Base-by-base conservation (phyloP, 495 filamentous ascomycete genomes). In the Penicillium roqueforti region DNA sequence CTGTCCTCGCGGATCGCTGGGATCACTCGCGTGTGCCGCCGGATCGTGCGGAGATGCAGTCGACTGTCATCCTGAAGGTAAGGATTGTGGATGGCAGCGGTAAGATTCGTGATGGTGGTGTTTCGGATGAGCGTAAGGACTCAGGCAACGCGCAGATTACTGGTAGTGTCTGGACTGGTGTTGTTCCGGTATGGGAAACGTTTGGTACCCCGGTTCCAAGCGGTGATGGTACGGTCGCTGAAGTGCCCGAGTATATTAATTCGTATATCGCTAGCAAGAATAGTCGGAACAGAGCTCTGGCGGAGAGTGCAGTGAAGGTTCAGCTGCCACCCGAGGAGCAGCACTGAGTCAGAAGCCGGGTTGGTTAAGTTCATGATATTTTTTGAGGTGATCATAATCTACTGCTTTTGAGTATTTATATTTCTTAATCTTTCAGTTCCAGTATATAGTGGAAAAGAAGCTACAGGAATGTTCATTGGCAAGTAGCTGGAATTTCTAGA, bases 21-120 rank as follows among this genome's bases (percentile, higher is more conserved):
- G 69, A 72, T 6, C 71, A 87, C 63, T 79, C 87, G 10, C 81
- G 91, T 3, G 70, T 82, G 8, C 91, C 91, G 13, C 89, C 90
- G 1, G 86, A 82, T 51, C 71, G 73, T 36, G 80, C 84, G 3
- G 92, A 97, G 76, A 80, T 96, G 80, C 81, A 80, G 40, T 84
- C 81, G 42, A 96, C 92, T 0, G 78, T 80, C 38, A 83, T 97
- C 22, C 62, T 97, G 46, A 84, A 79, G 56, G 83, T 96, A 4
- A 76, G 67, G 22, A 74, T 96, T 55, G 73, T 77, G 20, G 81
- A 81, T 56, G 92, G 87, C 2, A 89, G 86, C 64, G 89, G 85
- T 11, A 96, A 97, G 81, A 73, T 91, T 31, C 74, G 89, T 3
- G 74, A 73, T 14, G 91, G 89, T 0, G 73, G 71, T 37, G 85